Conservation (phyloP, 1,284 basidiomycete genomes). For the Malassezia yamatoensis region DNA sequence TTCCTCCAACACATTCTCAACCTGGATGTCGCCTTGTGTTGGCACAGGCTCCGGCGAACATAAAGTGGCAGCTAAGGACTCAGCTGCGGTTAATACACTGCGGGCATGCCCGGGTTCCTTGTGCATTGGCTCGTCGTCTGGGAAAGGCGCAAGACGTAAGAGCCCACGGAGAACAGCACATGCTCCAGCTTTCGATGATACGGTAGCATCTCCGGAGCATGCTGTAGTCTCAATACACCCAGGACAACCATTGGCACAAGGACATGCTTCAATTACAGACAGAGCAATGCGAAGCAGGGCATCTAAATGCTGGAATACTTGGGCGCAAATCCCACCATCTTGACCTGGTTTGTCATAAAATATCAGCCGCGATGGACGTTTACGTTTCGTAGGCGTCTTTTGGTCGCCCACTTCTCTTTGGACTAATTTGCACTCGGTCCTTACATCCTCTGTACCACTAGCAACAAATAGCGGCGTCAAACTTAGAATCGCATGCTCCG, state of each 20-base stretch:
- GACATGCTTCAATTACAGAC: slow-evolving; percentile 59
- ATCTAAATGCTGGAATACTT: slow-evolving; percentile 70
- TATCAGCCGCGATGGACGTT: slow-evolving; percentile 71
- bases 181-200: slow-evolving; percentile 42
- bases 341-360: slow-evolving; percentile 69
- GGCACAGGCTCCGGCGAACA: slow-evolving; percentile 11
- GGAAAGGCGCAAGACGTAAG: slow-evolving; percentile 11
- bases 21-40: not conserved
- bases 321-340: slow-evolving; percentile 62
- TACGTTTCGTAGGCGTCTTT: slow-evolving; percentile 55
- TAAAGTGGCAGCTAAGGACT: slow-evolving; percentile 9
- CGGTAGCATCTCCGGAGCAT: slow-evolving; percentile 32
- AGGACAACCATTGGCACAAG: slow-evolving; percentile 63
- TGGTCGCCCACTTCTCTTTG: slow-evolving; percentile 62
- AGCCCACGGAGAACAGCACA: slow-evolving; percentile 40
- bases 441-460: slow-evolving; percentile 58
- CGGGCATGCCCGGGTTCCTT: not conserved
- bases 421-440: slow-evolving; percentile 67
- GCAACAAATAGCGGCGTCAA: slow-evolving; percentile 59
- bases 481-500: slow-evolving; percentile 72
- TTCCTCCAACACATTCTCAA: slow-evolving; percentile 10
- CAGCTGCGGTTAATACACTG: not conserved
- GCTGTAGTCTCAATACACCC: slow-evolving; percentile 55
- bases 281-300: slow-evolving; percentile 60
- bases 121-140: slow-evolving; percentile 1